Base-by-base conservation (phyloP, 108 stramenopile genomes). In the Cyclotella kingstonii region DNA sequence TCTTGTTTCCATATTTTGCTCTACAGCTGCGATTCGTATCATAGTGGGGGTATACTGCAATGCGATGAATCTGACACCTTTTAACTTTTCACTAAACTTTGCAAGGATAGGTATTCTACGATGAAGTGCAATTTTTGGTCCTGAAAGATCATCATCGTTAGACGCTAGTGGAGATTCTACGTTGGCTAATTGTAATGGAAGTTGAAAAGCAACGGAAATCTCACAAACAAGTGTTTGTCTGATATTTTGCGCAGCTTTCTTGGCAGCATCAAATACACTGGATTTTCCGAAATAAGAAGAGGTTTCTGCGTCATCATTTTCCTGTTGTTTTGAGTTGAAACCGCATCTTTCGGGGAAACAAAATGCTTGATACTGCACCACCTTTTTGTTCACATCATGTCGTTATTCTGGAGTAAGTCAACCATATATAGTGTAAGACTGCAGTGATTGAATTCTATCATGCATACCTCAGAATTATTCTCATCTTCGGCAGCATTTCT, bases 281-380 rank as follows among this genome's bases (percentile, higher is more conserved):
- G 12, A 11, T 18, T 18, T 60, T 5, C 5, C 45, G 57, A 8
- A 5, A 43, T 1, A 15, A 43, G 0, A 36, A 33, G 11, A 36
- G 23, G 19, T 22, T 46, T 33, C 49, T 49, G 30, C 30, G 30
- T 18, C 18, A 38, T 36, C 17, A 26, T 51, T 0, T 34, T 46
- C 18, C 0, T 30, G 21, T 1, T 38, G 5, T 1, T 26, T 17
- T 5, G 26, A 19, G 44, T 18, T 52, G 14, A 8, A n/a, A 53
- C 21, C 12, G 1, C n/a, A 35, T 15, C 41, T 18, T 21, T 61
- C 15, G 5, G 70, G 70, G 17, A 71, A 11, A 11, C 70, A 60
- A 57, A 63, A 62, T 5, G 70, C 70, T 39, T 62, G 70, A 63
- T 71, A 71, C 2, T 36, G 54, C 8, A 71, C 70, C 47, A 63